Evolutionary conservation across 129 eudicot genomes (phyloP), one percentile per base, ranked within the genome.

Genomic region (Lonicera japonica): DNA sequence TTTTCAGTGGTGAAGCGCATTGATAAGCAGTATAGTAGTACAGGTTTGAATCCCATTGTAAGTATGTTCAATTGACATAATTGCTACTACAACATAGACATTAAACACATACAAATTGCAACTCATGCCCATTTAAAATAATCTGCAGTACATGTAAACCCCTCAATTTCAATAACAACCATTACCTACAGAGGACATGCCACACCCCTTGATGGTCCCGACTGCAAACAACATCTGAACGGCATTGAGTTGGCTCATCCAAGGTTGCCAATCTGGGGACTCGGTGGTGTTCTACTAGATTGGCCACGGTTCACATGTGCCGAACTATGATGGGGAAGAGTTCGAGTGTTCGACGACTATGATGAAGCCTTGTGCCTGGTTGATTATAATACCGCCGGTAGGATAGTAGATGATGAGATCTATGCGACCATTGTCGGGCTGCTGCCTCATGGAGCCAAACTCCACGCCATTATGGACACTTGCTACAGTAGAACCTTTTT

Each of bases 271-370:
- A 60, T n/a, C 79, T 9, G 96, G 96, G 53, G 96, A 88, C 65
- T 88, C 96, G 3, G 65, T 88, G 81, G 84, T 88, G 80, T 84
- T 88, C 68, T 82, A 84, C 79, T 88, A 84, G 64, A 70, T 94
- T 1, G 94, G 94, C 36, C 89, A 79, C 70, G 96, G 83, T 16
- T 68, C 85, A 6, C 81, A 63, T 24, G 80, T 81, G 65, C 60
- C 61, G 3, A 89, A 88, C 54, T 14, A 18, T 18, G 70, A 70
- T 41, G 84, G 86, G 5, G 96, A 88, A 54, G 96, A 88, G 75
- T 17, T 63, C 34, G 8, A n/a, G n/a, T n/a, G n/a, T n/a, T n/a
- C 3, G 96, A 88, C 39, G 96, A 89, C 19, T 76, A 56, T 41
- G 96, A 88, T 52, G 92, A 88, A 64, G 66, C 86, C 16, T 25